Evolutionary conservation across 495 filamentous ascomycete species (phyloP), one percentile per base, ranked within the genome.

Genomic region (Aspergillus mulundensis): DNA sequence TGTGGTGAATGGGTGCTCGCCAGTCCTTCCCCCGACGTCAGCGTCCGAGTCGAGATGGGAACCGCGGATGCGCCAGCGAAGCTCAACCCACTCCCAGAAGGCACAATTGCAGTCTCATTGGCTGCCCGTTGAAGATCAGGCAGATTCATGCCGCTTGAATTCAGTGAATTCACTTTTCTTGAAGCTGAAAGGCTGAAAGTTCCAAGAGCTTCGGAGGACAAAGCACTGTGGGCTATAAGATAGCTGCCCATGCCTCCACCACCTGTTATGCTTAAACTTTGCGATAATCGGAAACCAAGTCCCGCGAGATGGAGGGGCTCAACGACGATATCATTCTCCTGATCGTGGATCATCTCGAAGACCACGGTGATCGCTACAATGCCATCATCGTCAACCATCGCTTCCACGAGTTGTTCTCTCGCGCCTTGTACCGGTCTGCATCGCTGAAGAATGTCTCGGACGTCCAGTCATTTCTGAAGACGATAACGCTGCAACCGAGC

Each of bases 241-340:
- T 28, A 28, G 25, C 25, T 28, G 25, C 8, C 25, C 25, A 28
- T 8, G 25, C 25, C 25, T 8, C 25, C 25, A 28, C 25, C 25
- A 28, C 4, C 25, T 28, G 4, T 28, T 28, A n/a, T n/a, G n/a
- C n/a, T n/a, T n/a, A n/a, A n/a, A n/a, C n/a, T n/a, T n/a, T n/a
- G n/a, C n/a, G n/a, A n/a, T n/a, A n/a, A n/a, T n/a, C n/a, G n/a
- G n/a, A n/a, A n/a, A n/a, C n/a, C n/a, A n/a, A n/a, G n/a, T n/a
- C n/a, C n/a, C n/a, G n/a, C n/a, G 11, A 36, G 32, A 36, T 53
- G 50, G 21, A 53, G 23, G 3, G 1, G 6, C 58, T 71, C 25
- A 61, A 67, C 15, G 66, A 69, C 55, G 70, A 73, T 41, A 54
- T 73, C 45, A 58, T 73, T 19, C 56, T 66, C 49, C 54, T 71